phyloP scores from a whole-genome alignment of 306 rosid genomes.

The Castanospermum australe region DNA sequence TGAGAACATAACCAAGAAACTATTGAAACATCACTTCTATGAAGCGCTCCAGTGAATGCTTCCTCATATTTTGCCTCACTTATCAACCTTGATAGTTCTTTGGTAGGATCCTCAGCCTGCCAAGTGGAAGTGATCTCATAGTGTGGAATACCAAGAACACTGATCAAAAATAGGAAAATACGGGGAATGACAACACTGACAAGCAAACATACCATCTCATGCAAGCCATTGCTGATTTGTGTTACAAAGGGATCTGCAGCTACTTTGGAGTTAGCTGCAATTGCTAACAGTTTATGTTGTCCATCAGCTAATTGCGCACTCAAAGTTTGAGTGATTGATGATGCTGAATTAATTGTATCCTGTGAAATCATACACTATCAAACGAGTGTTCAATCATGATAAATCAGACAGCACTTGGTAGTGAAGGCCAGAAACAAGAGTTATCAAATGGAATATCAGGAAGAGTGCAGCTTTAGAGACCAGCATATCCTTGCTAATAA shows the following conservation, averaged over 20 bases:
- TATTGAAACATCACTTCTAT: slow-evolving; percentile 38
- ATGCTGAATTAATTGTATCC: slow-evolving; percentile 51
- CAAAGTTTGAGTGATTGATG: slow-evolving; percentile 39
- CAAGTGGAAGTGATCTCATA: not conserved
- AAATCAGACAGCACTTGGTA: not conserved
- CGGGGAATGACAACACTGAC: not conserved
- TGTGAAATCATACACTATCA: not conserved
- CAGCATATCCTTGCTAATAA: too few relatives aligned
- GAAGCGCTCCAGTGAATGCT: slow-evolving; percentile 42
- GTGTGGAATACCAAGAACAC: not conserved
- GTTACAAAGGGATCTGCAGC: slow-evolving; percentile 20
- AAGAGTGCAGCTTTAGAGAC: too few relatives aligned
- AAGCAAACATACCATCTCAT: slow-evolving; percentile 28
- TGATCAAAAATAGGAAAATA: not conserved
- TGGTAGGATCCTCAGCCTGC: slow-evolving; percentile 44
- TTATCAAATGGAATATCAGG: too few relatives aligned
- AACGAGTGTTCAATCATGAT: not conserved
- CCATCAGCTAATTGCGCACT: slow-evolving; percentile 47
- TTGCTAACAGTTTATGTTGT: slow-evolving; percentile 36
- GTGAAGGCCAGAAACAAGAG: not conserved
- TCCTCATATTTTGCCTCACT: slow-evolving; percentile 44
- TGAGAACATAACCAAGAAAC: slow-evolving; percentile 56
- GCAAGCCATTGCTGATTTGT: slow-evolving; percentile 39
- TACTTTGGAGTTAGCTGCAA: slow-evolving; percentile 34
- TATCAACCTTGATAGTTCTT: slow-evolving; percentile 41